Conservation (phyloP, 2,329 filamentous ascomycete species). For the Cytospora piceae region DNA sequence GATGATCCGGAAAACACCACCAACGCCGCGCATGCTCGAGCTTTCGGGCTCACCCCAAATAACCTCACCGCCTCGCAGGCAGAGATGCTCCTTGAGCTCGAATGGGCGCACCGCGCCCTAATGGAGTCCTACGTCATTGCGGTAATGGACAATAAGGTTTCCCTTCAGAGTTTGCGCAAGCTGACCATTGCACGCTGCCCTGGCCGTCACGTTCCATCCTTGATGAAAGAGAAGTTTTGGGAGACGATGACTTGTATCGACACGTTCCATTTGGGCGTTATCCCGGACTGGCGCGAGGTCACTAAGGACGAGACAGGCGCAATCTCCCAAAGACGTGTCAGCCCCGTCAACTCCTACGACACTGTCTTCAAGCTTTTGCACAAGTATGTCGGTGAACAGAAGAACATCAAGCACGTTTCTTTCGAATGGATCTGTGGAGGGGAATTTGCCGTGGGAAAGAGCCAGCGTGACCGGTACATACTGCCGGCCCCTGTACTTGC, state of each 20-base stretch:
- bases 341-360: constrained; percentile 55
- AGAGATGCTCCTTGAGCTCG: constrained; percentile 69
- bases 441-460: constrained; percentile 65
- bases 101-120: constrained; percentile 71
- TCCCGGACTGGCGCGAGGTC: constrained; percentile 69
- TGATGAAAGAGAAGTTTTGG: constrained; percentile 66
- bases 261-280: constrained; percentile 61
- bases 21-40: constrained; percentile 35
- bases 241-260: constrained; percentile 56
- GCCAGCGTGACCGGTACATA: constrained; percentile 64
- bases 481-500: constrained; percentile 63
- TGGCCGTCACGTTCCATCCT: constrained; percentile 59
- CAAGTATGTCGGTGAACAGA: constrained; percentile 50
- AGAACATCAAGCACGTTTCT: constrained; percentile 60
- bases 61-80: constrained; percentile 65
- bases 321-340: constrained; percentile 42
- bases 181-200: constrained; percentile 68
- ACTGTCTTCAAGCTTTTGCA: constrained; percentile 58
- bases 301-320: constrained; percentile 54
- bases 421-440: constrained; percentile 71
- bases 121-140: constrained; percentile 69
- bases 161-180: constrained; percentile 58
- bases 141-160: constrained; percentile 61
- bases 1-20: not conserved
- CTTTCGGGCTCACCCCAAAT: constrained; percentile 41